Conservation (phyloP, 1,284 basidiomycete species). For the Tilletia caries region DNA sequence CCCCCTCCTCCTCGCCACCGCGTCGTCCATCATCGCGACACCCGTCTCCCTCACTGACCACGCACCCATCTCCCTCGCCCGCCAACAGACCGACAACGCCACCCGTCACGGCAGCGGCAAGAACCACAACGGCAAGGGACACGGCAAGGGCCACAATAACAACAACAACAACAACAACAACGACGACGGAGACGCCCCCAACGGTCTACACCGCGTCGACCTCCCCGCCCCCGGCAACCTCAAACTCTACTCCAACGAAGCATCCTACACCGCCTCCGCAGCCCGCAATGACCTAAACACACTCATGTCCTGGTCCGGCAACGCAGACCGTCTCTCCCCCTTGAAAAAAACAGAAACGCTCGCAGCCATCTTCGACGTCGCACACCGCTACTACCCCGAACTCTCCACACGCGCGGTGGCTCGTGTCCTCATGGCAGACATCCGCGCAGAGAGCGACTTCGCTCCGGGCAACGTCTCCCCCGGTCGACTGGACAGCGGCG, state of each 20-base stretch:
- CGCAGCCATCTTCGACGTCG: conserved; percentile 11
- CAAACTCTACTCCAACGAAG: not conserved
- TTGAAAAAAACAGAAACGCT: not conserved
- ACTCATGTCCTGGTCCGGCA: conserved; percentile 6
- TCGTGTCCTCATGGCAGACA: conserved; percentile 13
- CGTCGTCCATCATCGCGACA: not conserved
- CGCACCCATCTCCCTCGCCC: too few relatives aligned
- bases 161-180: too few relatives aligned
- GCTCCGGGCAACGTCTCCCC: conserved; percentile 5
- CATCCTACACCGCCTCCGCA: not conserved
- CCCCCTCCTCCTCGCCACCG: not conserved
- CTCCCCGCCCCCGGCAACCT: not conserved
- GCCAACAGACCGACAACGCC: not conserved
- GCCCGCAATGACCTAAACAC: not conserved
- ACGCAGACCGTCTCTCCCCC: not conserved
- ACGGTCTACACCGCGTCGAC: not conserved
- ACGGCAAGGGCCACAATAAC: too few relatives aligned
- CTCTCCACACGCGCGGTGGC: not conserved
- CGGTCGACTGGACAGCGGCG: conserved; percentile 12
- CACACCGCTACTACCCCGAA: conserved; percentile 17
- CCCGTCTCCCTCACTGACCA: not conserved
- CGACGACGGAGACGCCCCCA: too few relatives aligned
- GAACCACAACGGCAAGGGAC: not conserved
- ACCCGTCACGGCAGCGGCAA: not conserved
- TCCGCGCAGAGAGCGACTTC: conserved; percentile 16